These are phyloP conservation scores for Craterostigma plantagineum DNA, from an alignment of 257 asterid genomes.

Conservation along the genomic window DNA sequence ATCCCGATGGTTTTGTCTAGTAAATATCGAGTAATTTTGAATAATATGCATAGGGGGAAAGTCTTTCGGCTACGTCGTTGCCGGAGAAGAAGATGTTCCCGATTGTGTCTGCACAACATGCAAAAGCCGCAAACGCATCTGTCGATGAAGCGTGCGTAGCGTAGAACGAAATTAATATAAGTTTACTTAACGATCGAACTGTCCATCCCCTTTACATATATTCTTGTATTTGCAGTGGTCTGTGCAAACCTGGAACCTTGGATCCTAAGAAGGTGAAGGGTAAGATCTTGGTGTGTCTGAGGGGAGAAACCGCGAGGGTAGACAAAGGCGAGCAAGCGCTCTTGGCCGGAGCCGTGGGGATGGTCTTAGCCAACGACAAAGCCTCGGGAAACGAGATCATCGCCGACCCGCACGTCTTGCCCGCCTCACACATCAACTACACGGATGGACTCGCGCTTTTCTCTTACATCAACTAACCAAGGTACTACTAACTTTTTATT, in stretches of 20 bases:
- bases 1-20: no score
- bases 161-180: conserved; percentile 24
- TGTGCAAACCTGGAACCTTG: conserved; percentile 20
- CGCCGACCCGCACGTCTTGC: conserved; percentile 29
- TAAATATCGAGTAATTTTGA: no score
- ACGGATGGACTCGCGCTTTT: conserved; percentile 20
- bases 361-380: conserved; percentile 32
- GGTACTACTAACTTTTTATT: conserved; percentile 2
- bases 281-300: conserved; percentile 36
- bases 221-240: conserved; percentile 16
- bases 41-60: conserved; percentile 18
- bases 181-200: no score
- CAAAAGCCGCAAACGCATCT: conserved; percentile 15
- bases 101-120: conserved; percentile 7
- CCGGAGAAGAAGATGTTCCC: conserved; percentile 18
- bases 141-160: conserved; percentile 11
- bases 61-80: conserved; percentile 17
- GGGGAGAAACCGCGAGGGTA: conserved; percentile 19
- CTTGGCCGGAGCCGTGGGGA: conserved; percentile 46
- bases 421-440: conserved; percentile 34
- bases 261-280: conserved; percentile 34
- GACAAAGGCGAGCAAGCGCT: conserved; percentile 23
- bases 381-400: conserved; percentile 9
- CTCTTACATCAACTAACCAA: conserved; percentile 22
- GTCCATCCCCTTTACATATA: no score